A percentile compares a stretch with the other conserved stretches of the same genome.
Evolutionary conservation across 306 rosid species (phyloP).

Genomic region (Elaeagnus macrophylla): DNA sequence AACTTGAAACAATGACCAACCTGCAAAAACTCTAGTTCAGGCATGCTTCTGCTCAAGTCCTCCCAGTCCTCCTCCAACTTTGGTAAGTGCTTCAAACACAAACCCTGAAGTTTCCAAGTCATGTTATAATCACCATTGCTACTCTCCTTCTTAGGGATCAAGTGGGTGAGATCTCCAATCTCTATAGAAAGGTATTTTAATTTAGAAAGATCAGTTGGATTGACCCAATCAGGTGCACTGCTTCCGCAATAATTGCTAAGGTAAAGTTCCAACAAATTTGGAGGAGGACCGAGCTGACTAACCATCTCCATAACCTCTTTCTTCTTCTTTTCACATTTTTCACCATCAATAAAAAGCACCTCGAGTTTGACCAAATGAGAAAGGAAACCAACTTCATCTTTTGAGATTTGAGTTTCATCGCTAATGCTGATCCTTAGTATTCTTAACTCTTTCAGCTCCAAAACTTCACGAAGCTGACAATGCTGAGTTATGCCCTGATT

Average conservation of each 20-base stretch:
- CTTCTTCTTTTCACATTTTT: background rate
- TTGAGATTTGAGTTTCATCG: background rate
- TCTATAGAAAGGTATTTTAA: slow-evolving; percentile 14
- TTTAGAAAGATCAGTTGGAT: background rate
- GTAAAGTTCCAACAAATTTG: slow-evolving; percentile 8
- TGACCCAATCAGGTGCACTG: slow-evolving; percentile 12
- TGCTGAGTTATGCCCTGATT: background rate
- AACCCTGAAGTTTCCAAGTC: slow-evolving; percentile 3
- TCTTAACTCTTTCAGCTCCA: slow-evolving; percentile 1
- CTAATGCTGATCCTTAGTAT: slow-evolving; percentile 2
- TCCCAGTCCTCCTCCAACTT: background rate
- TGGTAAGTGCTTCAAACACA: slow-evolving; percentile 6
- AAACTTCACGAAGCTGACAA: slow-evolving; percentile 4
- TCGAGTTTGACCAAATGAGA: background rate
- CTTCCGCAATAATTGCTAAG: background rate
- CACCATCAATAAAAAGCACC: slow-evolving; percentile 3
- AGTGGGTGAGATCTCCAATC: background rate
- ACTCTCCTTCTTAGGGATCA: background rate
- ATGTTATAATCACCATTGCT: background rate
- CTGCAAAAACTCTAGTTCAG: slow-evolving; percentile 12
- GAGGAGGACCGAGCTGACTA: slow-evolving; percentile 3
- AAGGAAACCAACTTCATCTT: background rate
- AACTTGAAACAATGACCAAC: background rate
- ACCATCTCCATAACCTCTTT: background rate
- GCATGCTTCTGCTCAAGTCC: background rate